phyloP scores from a whole-genome alignment of 148 eudicot species.

The Nyssa sinensis region DNA sequence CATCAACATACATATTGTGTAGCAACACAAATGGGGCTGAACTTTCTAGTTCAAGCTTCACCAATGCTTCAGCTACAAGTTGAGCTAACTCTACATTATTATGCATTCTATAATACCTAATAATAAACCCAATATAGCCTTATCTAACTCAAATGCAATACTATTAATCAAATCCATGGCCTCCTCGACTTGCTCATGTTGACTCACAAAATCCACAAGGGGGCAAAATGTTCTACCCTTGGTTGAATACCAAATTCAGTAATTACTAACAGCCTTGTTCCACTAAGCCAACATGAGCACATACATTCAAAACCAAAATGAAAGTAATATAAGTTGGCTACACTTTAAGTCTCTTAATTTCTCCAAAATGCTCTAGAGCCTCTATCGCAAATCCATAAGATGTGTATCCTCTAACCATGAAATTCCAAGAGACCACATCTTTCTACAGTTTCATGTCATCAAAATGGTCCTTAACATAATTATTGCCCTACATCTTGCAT shows the following conservation, averaged over 20 bases:
- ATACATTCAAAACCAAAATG: slow-evolving; percentile 30
- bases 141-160: slow-evolving; percentile 26
- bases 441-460: slow-evolving; percentile 18
- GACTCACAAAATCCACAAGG: slow-evolving; percentile 30
- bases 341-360: slow-evolving; percentile 25
- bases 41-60: slow-evolving; percentile 25
- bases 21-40: slow-evolving; percentile 26
- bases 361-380: slow-evolving; percentile 25
- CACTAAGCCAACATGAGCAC: slow-evolving; percentile 29
- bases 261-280: slow-evolving; percentile 21
- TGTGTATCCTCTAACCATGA: slow-evolving; percentile 31
- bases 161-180: slow-evolving; percentile 22
- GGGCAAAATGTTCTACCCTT: slow-evolving; percentile 26
- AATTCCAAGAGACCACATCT: slow-evolving; percentile 35
- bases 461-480: slow-evolving; percentile 17
- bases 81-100: slow-evolving; percentile 27
- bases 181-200: slow-evolving; percentile 24
- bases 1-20: slow-evolving; percentile 30
- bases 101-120: slow-evolving; percentile 29
- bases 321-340: slow-evolving; percentile 29
- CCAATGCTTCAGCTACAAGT: slow-evolving; percentile 29
- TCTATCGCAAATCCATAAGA: slow-evolving; percentile 27
- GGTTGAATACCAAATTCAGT: slow-evolving; percentile 25
- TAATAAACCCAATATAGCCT: slow-evolving; percentile 32
- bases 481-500: slow-evolving; percentile 28